A percentile compares a stretch with the other conserved stretches of the same genome.
These are phyloP conservation scores for Tetrapisispora fleetii DNA, from an alignment of 805 yeast genomes.

Conservation along the genomic window DNA sequence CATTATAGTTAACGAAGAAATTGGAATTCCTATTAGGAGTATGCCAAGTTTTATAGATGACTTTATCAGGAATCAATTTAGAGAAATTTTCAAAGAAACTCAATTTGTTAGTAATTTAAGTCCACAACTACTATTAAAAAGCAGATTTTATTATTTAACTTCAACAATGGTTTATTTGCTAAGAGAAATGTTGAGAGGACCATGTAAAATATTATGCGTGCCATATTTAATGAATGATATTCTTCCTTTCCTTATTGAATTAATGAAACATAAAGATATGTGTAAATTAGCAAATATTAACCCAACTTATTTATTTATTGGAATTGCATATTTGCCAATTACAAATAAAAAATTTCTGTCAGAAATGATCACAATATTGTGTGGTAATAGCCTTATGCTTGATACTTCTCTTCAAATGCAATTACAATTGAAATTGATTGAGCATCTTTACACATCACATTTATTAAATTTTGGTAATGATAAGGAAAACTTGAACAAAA, in stretches of 20 bases:
- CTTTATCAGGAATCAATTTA: constrained; percentile 36
- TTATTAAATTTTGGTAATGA: constrained; percentile 40
- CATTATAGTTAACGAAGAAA: constrained; percentile 14
- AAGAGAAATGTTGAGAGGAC: constrained; percentile 41
- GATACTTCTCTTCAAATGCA: constrained; percentile 52
- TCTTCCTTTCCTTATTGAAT: constrained; percentile 57
- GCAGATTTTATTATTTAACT: constrained; percentile 53
- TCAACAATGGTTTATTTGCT: constrained; percentile 59
- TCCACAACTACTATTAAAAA: constrained; percentile 48
- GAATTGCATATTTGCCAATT: constrained; percentile 40
- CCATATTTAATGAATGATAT: constrained; percentile 43
- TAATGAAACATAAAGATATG: constrained; percentile 66
- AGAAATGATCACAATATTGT: constrained; percentile 37
- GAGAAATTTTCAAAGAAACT: constrained; percentile 35
- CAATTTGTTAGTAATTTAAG: constrained; percentile 25
- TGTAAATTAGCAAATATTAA: constrained; percentile 57
- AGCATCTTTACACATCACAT: constrained; percentile 62
- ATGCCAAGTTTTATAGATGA: constrained; percentile 28
- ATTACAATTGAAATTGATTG: constrained; percentile 58
- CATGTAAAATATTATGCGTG: constrained; percentile 43
- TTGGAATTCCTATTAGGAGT: constrained; percentile 29
- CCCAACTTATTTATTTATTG: constrained; percentile 40
- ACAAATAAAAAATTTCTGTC: constrained; percentile 32
- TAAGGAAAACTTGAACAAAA: constrained; percentile 31
- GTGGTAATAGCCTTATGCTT: constrained; percentile 28